These are phyloP conservation scores for Centaurea solstitialis DNA, from an alignment of 129 eudicot species.

Conservation along the genomic window DNA sequence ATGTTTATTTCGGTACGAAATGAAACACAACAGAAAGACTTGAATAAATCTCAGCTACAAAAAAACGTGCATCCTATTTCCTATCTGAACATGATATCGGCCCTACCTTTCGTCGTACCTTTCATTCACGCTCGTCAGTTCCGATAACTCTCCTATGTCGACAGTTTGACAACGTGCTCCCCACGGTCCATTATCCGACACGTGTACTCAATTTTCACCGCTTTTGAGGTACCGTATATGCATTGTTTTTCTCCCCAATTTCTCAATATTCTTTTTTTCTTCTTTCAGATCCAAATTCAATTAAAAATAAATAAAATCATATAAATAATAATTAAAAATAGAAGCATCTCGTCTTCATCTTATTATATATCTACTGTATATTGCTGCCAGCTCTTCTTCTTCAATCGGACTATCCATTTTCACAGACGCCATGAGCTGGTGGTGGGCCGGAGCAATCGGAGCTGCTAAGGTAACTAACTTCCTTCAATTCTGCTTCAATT, in stretches of 20 bases:
- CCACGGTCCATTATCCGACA: not conserved
- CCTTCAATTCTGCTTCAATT: not conserved
- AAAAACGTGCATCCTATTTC: not conserved
- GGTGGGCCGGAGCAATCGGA: slow-evolving; percentile 75
- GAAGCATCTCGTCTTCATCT: not conserved
- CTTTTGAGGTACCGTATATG: no score
- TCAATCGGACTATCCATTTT: not conserved
- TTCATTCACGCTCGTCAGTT: not conserved
- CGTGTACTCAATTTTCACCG: not conserved
- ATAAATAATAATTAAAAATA: not conserved
- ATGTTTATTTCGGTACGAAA: no score
- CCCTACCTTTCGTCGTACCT: not conserved
- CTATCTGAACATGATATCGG: not conserved
- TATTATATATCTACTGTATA: not conserved
- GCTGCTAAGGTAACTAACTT: slow-evolving; percentile 41
- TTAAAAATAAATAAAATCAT: no score
- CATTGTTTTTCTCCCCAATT: not conserved
- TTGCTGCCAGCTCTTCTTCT: not conserved
- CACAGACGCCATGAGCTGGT: slow-evolving; percentile 56
- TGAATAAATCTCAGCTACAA: no score
- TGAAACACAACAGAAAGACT: no score
- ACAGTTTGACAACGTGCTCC: not conserved
- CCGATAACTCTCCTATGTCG: not conserved
- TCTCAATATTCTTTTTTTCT: no score
- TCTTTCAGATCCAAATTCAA: no score